Evolutionary conservation across 2,329 filamentous ascomycete genomes (phyloP).

Genomic region (Microascus cirrosus): DNA sequence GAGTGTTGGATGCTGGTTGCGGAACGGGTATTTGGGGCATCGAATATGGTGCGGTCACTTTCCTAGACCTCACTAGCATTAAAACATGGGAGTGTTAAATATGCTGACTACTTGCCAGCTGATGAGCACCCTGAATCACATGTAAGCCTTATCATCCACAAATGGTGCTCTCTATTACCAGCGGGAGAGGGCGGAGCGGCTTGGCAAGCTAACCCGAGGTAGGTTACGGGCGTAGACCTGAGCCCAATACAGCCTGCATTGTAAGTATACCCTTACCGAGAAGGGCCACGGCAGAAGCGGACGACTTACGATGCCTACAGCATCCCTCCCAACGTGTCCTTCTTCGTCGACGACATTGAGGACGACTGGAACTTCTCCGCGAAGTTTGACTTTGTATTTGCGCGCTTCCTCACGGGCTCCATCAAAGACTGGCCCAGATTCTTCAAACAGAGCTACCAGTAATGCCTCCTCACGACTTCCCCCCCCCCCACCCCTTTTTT

Average conservation of each 20-base stretch:
- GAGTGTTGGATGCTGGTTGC: slow-evolving; percentile 18
- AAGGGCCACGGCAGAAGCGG: background rate
- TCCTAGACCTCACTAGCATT: background rate
- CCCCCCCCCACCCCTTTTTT: too few species aligned
- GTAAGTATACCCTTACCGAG: slow-evolving; percentile 11
- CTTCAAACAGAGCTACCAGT: slow-evolving; percentile 22
- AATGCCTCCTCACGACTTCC: background rate
- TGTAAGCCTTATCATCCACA: too few species aligned
- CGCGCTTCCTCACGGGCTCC: slow-evolving; percentile 18
- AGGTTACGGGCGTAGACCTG: slow-evolving; percentile 28
- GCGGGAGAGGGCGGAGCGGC: too few species aligned
- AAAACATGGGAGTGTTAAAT: background rate
- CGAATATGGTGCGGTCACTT: slow-evolving; percentile 14
- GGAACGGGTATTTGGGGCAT: slow-evolving; percentile 21
- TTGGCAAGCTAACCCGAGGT: too few species aligned
- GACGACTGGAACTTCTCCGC: slow-evolving; percentile 25
- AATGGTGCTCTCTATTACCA: too few species aligned
- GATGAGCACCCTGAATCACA: slow-evolving; percentile 14
- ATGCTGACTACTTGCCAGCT: background rate
- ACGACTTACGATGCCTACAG: slow-evolving; percentile 11
- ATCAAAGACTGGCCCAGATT: slow-evolving; percentile 19
- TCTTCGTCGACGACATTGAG: slow-evolving; percentile 31
- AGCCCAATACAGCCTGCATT: slow-evolving; percentile 27
- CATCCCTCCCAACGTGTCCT: slow-evolving; percentile 36
- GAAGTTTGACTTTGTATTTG: slow-evolving; percentile 30